Evolutionary conservation across 768 basidiomycete species (phyloP), one percentile per base, ranked within the genome.

Genomic region (Xerocomellus chrysenteron): DNA sequence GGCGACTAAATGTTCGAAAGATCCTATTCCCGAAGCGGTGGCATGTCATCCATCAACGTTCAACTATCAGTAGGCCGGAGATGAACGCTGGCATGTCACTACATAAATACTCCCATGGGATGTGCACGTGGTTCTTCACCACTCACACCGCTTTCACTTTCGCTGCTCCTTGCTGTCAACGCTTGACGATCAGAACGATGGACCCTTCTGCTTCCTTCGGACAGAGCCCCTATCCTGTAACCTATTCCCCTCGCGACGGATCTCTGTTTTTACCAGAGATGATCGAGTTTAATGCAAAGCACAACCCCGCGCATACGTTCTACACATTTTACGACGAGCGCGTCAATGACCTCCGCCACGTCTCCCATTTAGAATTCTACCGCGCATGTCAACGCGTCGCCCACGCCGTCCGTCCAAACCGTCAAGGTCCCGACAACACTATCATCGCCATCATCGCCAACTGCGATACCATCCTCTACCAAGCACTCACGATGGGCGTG

Each of bases 381-480:
- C 74, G 75, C 11, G 80, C 79, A 10, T 73, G 71, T 41, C 75
- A 81, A 54, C 74, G 79, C 16, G 65, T 75, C 24, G 78, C 79
- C 0, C 76, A 76, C 57, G 56, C 62, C 21, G 43, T 80, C 13
- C 69, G 75, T 16, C 78, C 77, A 0, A 57, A 59, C 17, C 69
- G 74, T 3, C 47, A 35, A 67, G 74, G 55, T 1, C 56, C 59
- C 2, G 69, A 75, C n/a, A 71, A 69, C 11, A 65, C 65, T 21
- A 66, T 78, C 4, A 55, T 80, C 5, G 76, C 73, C 0, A 60
- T 80, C 8, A 65, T 79, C 11, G 73, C 73, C 4, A 66, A 72
- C 12, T 65, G 74, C 0, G 79, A 80, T 41, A 69, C 69, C 10
- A 54, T 82, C 5, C 65, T 78, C 26, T 81, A 80, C 51, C 77